A percentile compares a stretch with the other conserved stretches of the same genome.
Conservation (phyloP, 2,329 filamentous ascomycete genomes). For the Fusarium avenaceum region DNA sequence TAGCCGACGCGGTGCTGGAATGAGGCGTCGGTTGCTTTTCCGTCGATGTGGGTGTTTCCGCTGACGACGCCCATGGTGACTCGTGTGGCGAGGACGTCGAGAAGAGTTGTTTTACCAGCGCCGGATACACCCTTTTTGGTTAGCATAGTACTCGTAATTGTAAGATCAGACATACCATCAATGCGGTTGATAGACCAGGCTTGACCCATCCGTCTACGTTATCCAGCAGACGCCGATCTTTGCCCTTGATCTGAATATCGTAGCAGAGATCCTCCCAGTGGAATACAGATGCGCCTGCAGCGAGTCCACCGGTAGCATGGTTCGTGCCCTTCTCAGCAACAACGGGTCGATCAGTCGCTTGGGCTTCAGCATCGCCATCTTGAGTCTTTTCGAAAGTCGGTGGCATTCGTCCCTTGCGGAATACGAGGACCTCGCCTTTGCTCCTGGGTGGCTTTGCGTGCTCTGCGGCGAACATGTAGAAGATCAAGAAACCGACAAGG, state of each 20-base stretch:
- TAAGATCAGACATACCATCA: conserved; percentile 4
- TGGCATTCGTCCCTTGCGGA: conserved; percentile 67
- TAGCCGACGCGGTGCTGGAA: conserved; percentile 81
- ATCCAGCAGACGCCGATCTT: conserved; percentile 74
- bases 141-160: not conserved
- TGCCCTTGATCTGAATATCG: conserved; percentile 72
- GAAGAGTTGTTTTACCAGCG: conserved; percentile 81
- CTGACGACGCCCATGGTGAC: conserved; percentile 80
- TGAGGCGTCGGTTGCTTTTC: conserved; percentile 68
- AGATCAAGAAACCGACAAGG: conserved; percentile 70
- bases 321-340: conserved; percentile 39
- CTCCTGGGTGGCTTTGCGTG: conserved; percentile 72
- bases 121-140: conserved; percentile 69
- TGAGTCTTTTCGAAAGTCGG: conserved; percentile 68
- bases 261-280: conserved; percentile 78
- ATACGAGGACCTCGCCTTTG: conserved; percentile 78
- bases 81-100: conserved; percentile 79
- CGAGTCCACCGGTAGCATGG: not conserved
- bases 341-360: conserved; percentile 47
- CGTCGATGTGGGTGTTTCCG: conserved; percentile 79
- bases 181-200: conserved; percentile 78
- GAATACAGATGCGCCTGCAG: conserved; percentile 63
- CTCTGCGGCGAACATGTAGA: conserved; percentile 75
- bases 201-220: conserved; percentile 83
- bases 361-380: conserved; percentile 32